These are phyloP conservation scores for Pichia exigua DNA, from an alignment of 805 yeast species.

Conservation along the genomic window DNA sequence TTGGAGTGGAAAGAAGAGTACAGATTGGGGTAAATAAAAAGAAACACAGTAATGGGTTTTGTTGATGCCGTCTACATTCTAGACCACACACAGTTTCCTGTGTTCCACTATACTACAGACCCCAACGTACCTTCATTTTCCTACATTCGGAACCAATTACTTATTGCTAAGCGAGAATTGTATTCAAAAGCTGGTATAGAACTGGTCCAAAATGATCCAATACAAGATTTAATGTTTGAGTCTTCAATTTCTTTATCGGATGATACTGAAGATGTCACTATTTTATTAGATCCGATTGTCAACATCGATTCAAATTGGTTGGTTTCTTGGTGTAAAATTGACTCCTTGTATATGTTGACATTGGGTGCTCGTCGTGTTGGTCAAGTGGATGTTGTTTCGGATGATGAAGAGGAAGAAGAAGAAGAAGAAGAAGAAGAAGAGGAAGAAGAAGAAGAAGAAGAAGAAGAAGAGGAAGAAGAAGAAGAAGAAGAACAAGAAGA, in stretches of 20 bases:
- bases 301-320: slow-evolving; percentile 25
- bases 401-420: slow-evolving; percentile 23
- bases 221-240: background rate
- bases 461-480: background rate
- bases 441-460: slow-evolving; percentile 2
- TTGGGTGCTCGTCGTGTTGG: slow-evolving; percentile 14
- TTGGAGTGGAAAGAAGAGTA: no score
- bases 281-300: slow-evolving; percentile 20
- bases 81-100: slow-evolving; percentile 20
- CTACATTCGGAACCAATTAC: slow-evolving; percentile 20
- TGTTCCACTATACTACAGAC: slow-evolving; percentile 6
- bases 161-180: slow-evolving; percentile 12
- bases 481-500: slow-evolving; percentile 7
- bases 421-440: slow-evolving; percentile 19
- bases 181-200: slow-evolving; percentile 6
- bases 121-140: slow-evolving; percentile 23
- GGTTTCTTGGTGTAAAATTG: slow-evolving; percentile 25
- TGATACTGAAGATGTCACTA: slow-evolving; percentile 9
- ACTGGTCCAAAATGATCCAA: background rate
- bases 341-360: slow-evolving; percentile 13
- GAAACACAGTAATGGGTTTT: slow-evolving; percentile 22
- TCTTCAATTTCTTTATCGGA: background rate
- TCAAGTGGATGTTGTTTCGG: slow-evolving; percentile 24
- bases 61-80: slow-evolving; percentile 26
- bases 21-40: no score